Evolutionary conservation across 768 basidiomycete genomes (phyloP), one percentile per base, ranked within the genome.

Genomic region (Galerina sulciceps): DNA sequence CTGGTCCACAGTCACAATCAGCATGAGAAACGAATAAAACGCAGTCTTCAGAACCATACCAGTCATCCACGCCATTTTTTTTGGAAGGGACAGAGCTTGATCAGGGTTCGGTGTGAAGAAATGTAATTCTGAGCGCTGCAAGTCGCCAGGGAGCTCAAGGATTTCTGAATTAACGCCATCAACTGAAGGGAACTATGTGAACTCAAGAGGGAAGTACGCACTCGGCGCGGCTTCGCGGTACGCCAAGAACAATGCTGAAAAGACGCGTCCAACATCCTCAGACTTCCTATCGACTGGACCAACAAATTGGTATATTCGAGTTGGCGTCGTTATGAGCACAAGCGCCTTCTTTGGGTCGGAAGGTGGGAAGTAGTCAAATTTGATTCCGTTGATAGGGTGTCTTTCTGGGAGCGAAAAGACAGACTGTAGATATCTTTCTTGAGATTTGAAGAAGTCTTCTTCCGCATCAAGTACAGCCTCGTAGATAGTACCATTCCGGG

Each of bases 381-480:
- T 87, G 60, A 98, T 77, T 22, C 96, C 96, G 1, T 90, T 92
- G 50, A 98, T 84, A 4, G 91, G 85, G 61, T 91, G 88, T 44
- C 86, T 79, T 70, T 96, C 95, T 1, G 91, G 88, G 6, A 96
- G 75, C 0, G 88, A 82, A 70, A 88, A 93, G 11, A 94, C 84
- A 11, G 84, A 65, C 64, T 90, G 89, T 20, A 91, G 70, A 69
- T 91, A 87, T 55, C 93, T 82, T 69, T 94, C 93, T 58, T 89
- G 87, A 4, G 93, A 90, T 75, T 94, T 95, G 83, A 94, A 92
- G 68, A 95, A 88, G 71, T 96, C 89, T 70, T 96, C 93, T 63
- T 92, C 89, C 5, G 93, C 92, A 67, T 98, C 95, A 8, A 97
- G 79, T 9, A 95, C 81, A 4, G 91, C 90, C 65, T 97, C 95